These are phyloP conservation scores for Avena eriantha DNA, from an alignment of 176 grass and related monocot genomes.

Conservation along the genomic window DNA sequence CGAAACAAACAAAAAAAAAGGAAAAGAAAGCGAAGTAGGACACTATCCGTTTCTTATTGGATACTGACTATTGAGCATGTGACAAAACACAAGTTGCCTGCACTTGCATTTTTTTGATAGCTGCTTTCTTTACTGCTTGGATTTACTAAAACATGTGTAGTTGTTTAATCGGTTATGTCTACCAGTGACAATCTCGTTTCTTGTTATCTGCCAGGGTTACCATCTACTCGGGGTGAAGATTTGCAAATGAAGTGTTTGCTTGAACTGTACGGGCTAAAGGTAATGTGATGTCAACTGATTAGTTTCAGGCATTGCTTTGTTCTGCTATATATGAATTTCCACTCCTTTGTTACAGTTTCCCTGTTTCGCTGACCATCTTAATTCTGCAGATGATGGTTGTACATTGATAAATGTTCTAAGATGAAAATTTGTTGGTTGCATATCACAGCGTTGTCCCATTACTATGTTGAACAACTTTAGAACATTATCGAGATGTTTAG, in stretches of 20 bases:
- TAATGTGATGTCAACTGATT: conserved; percentile 46
- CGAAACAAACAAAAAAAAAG: too few species aligned
- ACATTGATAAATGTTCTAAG: conserved; percentile 17
- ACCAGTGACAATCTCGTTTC: neutral
- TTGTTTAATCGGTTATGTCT: conserved; percentile 20
- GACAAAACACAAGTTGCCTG: conserved; percentile 12
- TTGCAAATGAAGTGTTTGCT: conserved; percentile 99
- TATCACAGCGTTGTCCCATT: neutral
- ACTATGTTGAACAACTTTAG: neutral
- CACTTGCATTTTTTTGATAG: conserved; percentile 24
- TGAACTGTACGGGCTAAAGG: conserved; percentile 98
- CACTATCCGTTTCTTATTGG: neutral
- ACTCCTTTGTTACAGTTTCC: conserved; percentile 22
- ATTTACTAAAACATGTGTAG: conserved; percentile 5
- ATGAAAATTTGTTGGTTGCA: conserved; percentile 31
- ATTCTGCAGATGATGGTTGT: conserved; percentile 10
- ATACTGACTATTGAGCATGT: conserved; percentile 20
- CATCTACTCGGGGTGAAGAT: conserved; percentile 87
- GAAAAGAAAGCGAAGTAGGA: neutral
- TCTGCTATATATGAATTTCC: neutral
- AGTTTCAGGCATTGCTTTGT: conserved; percentile 28
- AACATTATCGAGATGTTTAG: conserved; percentile 17
- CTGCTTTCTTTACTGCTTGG: neutral
- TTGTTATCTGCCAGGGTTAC: conserved; percentile 69
- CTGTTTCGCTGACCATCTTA: conserved; percentile 30